phyloP scores from a whole-genome alignment of 306 rosid genomes.

The Pueraria montana region DNA sequence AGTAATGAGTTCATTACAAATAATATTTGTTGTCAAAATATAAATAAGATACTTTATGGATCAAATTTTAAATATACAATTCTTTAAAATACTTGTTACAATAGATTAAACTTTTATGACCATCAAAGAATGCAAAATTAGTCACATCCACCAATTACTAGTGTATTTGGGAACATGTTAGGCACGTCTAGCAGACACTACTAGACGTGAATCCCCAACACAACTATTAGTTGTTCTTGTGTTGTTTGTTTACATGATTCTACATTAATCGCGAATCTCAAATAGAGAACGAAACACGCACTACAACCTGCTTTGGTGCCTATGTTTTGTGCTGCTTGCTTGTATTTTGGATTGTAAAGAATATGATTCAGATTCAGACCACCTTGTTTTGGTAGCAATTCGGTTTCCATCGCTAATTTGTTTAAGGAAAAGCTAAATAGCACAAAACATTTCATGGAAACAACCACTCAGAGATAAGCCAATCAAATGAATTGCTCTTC shows the following conservation, averaged over 20 bases:
- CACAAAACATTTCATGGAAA: neutral
- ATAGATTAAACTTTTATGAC: neutral
- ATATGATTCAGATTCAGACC: neutral
- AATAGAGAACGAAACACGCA: no score
- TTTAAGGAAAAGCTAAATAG: conserved; percentile 1
- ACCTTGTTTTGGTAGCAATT: neutral
- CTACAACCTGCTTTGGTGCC: neutral
- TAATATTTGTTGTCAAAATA: neutral
- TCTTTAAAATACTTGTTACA: neutral
- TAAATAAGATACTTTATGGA: neutral
- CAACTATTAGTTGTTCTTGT: no score
- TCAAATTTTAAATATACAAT: neutral
- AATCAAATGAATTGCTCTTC: neutral
- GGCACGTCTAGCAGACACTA: no score
- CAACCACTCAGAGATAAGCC: neutral
- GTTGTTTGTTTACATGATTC: no score
- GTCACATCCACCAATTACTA: neutral
- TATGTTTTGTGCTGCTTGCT: neutral
- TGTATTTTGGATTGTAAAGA: neutral
- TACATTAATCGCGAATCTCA: no score
- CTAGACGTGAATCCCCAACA: no score
- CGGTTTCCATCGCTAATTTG: neutral
- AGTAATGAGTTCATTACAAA: neutral
- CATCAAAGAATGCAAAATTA: neutral
- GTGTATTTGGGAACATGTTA: no score